These are phyloP conservation scores for Cladosporium oxysporum DNA, from an alignment of 2,329 filamentous ascomycete species.

Conservation along the genomic window DNA sequence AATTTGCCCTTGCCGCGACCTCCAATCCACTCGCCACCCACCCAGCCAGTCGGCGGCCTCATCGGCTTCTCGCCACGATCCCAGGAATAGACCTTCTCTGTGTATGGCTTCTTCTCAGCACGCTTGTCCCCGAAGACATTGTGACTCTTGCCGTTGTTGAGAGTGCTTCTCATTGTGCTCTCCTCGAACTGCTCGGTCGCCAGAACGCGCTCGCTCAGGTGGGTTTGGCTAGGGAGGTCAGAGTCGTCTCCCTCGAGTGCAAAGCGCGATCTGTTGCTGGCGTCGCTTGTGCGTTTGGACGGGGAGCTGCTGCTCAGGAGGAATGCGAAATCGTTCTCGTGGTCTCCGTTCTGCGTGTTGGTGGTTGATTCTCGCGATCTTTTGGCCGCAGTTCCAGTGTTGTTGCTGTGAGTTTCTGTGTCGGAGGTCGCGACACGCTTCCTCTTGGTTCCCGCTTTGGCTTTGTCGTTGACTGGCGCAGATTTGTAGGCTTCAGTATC, in stretches of 20 bases:
- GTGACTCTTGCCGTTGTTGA: not conserved
- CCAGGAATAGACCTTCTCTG: not conserved
- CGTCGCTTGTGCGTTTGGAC: not conserved
- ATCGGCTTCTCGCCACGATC: not conserved
- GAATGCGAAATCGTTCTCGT: not conserved
- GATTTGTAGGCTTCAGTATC: not conserved
- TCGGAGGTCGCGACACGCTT: not conserved
- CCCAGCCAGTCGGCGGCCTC: slow-evolving; percentile 6
- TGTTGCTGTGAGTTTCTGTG: not conserved
- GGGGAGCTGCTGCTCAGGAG: not conserved
- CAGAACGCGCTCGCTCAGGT: slow-evolving; percentile 11
- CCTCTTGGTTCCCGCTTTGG: not conserved
- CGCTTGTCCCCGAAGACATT: not conserved
- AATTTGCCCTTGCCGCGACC: not conserved
- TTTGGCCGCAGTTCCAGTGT: not conserved
- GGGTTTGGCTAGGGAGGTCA: slow-evolving; percentile 16
- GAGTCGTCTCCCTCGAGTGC: not conserved
- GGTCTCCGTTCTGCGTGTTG: not conserved
- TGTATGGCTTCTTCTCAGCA: not conserved
- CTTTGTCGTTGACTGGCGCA: not conserved
- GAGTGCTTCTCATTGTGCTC: slow-evolving; percentile 11
- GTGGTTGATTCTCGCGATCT: not conserved
- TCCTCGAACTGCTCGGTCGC: not conserved
- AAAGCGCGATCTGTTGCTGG: not conserved
- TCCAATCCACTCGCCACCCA: not conserved